phyloP scores from a whole-genome alignment of 148 eudicot genomes.

The Fagopyrum esculentum region DNA sequence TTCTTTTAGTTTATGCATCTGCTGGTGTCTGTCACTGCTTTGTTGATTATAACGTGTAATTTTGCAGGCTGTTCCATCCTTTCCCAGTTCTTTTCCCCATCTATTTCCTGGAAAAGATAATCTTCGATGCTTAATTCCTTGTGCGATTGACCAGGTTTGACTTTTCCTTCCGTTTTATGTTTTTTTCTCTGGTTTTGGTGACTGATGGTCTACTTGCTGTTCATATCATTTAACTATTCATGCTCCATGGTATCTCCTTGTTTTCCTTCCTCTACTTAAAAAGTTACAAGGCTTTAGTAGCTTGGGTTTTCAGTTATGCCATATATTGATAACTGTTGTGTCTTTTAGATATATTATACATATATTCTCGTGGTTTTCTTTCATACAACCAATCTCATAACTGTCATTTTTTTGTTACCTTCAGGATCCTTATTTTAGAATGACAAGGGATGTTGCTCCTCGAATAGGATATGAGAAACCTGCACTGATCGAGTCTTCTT shows the following conservation, averaged over 20 bases:
- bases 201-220: background rate
- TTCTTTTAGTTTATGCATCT: background rate
- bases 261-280: background rate
- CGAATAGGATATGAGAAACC: constrained; percentile 90
- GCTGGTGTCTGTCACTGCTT: background rate
- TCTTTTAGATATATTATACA: background rate
- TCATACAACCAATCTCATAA: constrained; percentile 8
- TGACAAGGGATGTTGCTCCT: constrained; percentile 99
- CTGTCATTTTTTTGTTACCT: constrained; percentile 14
- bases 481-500: constrained; percentile 80
- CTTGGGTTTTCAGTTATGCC: background rate
- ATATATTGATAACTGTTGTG: background rate
- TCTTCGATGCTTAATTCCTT: constrained; percentile 89
- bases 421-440: constrained; percentile 97
- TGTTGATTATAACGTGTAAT: background rate
- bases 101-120: constrained; percentile 65
- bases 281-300: background rate
- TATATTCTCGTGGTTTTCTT: background rate
- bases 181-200: background rate
- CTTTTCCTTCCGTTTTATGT: background rate
- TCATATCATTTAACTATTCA: background rate
- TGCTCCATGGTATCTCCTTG: constrained; percentile 14
- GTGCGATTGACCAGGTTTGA: constrained; percentile 95
- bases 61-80: constrained; percentile 92
- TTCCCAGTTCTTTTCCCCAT: constrained; percentile 94